Evolutionary conservation across 306 rosid genomes (phyloP).

Genomic region (Cyamopsis tetragonoloba): DNA sequence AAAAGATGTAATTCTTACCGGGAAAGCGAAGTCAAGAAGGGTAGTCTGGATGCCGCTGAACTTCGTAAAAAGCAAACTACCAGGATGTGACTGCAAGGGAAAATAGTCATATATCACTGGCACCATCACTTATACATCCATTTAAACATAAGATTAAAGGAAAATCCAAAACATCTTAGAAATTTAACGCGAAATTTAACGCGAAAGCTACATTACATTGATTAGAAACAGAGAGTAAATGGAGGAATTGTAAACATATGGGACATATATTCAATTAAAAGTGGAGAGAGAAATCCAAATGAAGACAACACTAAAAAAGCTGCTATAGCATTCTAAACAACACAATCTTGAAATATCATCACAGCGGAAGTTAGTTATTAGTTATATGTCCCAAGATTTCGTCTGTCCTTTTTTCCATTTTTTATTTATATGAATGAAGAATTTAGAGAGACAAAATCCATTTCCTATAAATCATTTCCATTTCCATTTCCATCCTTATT

Average conservation of each 20-base stretch:
- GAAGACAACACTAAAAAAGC: slow-evolving; percentile 7
- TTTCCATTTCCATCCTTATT: not conserved
- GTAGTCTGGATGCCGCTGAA: slow-evolving; percentile 99
- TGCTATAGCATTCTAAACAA: not conserved
- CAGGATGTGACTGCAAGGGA: slow-evolving; percentile 90
- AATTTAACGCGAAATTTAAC: slow-evolving; percentile 69
- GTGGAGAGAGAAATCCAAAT: not conserved
- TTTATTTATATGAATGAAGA: no score
- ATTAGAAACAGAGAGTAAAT: not conserved
- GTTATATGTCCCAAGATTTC: not conserved
- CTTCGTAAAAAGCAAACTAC: slow-evolving; percentile 96
- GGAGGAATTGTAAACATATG: not conserved
- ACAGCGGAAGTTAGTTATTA: not conserved
- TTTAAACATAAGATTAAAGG: not conserved
- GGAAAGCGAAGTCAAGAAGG: slow-evolving; percentile 97
- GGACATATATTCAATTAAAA: not conserved
- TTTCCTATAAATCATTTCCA: not conserved
- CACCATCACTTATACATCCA: slow-evolving; percentile 1
- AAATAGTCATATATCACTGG: slow-evolving; percentile 17
- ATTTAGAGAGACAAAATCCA: not conserved
- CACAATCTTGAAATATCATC: not conserved
- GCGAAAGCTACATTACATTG: not conserved
- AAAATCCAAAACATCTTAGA: slow-evolving; percentile 25
- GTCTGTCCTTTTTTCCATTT: not conserved
- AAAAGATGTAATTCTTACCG: slow-evolving; percentile 49